phyloP scores from a whole-genome alignment of 257 asterid species.

The Nicotiana otophora region DNA sequence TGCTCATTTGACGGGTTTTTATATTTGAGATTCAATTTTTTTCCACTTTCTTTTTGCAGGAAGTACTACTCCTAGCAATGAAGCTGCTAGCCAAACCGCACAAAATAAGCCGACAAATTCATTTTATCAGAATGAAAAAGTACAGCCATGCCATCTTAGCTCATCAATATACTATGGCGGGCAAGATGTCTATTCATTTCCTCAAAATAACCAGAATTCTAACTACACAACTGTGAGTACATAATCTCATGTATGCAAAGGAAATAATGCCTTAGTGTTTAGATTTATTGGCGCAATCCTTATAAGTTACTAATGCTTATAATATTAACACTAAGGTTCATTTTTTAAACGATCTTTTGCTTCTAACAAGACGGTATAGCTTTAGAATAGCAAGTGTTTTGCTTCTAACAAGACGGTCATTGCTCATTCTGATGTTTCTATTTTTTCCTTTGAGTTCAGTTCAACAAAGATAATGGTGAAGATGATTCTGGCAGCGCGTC shows the following conservation, averaged over 20 bases:
- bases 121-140: conserved; percentile 45
- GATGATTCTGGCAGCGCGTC: conserved; percentile 71
- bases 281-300: background rate
- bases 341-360: background rate
- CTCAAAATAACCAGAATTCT: conserved; percentile 48
- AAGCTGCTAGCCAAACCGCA: conserved; percentile 25
- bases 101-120: conserved; percentile 29
- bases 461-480: conserved; percentile 51
- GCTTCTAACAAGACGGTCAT: background rate
- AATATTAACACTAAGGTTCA: background rate
- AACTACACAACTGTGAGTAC: conserved; percentile 44
- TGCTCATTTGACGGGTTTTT: background rate
- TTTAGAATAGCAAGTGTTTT: background rate
- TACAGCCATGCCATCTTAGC: conserved; percentile 62
- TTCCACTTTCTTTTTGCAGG: conserved; percentile 14
- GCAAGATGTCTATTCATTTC: conserved; percentile 62
- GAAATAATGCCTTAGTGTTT: background rate
- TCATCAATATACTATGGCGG: conserved; percentile 92
- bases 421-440: background rate
- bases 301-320: background rate
- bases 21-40: background rate
- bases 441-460: conserved; percentile 17
- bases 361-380: background rate
- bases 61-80: conserved; percentile 19
- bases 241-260: background rate